phyloP scores from a whole-genome alignment of 345 rosid genomes.

The Erodium maritimum region DNA sequence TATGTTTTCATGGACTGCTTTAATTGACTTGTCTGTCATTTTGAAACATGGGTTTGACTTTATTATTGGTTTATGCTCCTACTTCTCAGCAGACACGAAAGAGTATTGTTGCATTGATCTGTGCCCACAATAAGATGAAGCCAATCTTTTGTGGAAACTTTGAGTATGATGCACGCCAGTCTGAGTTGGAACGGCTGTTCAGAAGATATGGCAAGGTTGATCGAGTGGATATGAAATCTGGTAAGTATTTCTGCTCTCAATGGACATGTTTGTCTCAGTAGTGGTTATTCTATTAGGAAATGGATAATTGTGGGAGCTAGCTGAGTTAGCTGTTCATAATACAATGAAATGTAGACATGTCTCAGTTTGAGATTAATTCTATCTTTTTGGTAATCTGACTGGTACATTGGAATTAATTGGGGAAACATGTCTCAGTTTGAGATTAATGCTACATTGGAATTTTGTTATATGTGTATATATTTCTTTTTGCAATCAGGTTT shows the following conservation, averaged over 20 bases:
- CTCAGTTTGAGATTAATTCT: no score
- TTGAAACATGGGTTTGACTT: neutral
- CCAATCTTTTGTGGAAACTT: constrained; percentile 91
- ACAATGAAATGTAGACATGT: no score
- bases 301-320: no score
- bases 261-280: neutral
- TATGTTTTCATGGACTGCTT: neutral
- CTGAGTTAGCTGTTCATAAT: no score
- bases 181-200: constrained; percentile 83
- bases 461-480: no score
- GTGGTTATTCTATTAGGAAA: neutral
- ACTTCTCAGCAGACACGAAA: neutral
- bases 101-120: neutral
- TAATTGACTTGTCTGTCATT: neutral
- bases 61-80: neutral
- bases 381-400: no score
- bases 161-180: constrained; percentile 80
- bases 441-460: no score
- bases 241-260: constrained; percentile 26
- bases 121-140: constrained; percentile 30
- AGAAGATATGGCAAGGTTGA: constrained; percentile 74
- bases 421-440: no score
- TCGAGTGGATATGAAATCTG: constrained; percentile 91
- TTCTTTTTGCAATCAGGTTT: no score
- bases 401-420: no score